Percentiles rank a stretch among this genome's conserved stretches.
phyloP scores from a whole-genome alignment of 1,139 yeast species.

The Taphrina betulina region DNA sequence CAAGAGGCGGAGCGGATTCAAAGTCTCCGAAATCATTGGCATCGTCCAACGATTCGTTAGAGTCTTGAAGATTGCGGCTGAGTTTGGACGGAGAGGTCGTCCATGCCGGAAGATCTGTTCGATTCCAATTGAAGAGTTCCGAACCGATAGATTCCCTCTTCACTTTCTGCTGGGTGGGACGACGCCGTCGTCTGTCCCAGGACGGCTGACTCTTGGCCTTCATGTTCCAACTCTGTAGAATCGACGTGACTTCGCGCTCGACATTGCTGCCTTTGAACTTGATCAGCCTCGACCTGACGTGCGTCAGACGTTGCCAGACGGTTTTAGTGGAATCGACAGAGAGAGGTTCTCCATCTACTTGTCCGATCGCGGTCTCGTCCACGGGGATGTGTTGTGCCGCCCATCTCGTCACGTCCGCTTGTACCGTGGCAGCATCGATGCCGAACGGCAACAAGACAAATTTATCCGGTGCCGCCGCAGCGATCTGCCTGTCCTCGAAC shows the following conservation, averaged over 20 bases:
- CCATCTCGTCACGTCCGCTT: no score
- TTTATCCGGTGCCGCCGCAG: no score
- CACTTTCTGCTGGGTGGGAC: slow-evolving; percentile 1
- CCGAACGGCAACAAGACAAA: no score
- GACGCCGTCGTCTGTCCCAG: no score
- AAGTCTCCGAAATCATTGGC: slow-evolving; percentile 7
- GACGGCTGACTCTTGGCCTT: slow-evolving; percentile 12
- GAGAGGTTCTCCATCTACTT: no score
- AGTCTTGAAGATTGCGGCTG: no score
- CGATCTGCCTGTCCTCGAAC: no score
- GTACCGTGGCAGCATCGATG: no score
- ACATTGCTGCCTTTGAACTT: slow-evolving; percentile 5
- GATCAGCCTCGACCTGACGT: not conserved
- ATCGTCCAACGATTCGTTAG: no score
- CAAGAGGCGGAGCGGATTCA: no score
- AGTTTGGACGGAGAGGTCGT: not conserved
- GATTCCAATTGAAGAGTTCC: slow-evolving; percentile 19
- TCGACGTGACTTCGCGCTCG: not conserved
- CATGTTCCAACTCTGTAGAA: slow-evolving; percentile 10
- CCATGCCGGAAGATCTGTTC: slow-evolving; percentile 8
- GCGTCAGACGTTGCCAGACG: slow-evolving; percentile 2
- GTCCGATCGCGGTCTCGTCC: no score
- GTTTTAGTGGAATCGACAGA: slow-evolving; percentile 14
- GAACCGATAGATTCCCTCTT: slow-evolving; percentile 27
- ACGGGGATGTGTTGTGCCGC: no score